Evolutionary conservation across 176 grass and related monocot genomes (phyloP).

Genomic region (Themeda triandra): DNA sequence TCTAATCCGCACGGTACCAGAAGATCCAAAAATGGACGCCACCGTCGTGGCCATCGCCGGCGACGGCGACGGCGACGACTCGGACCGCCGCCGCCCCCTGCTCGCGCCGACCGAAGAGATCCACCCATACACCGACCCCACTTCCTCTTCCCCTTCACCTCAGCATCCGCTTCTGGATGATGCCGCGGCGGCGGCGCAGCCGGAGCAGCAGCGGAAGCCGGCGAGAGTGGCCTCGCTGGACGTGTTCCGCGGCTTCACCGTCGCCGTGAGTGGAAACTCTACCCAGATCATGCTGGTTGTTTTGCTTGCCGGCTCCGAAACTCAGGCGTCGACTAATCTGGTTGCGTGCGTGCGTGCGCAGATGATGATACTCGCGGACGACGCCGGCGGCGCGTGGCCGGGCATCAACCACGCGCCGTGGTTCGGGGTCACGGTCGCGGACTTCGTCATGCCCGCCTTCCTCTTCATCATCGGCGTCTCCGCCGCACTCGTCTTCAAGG

Average conservation of each 20-base stretch:
- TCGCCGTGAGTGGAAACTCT: conserved; percentile 46
- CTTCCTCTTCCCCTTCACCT: background rate
- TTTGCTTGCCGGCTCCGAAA: background rate
- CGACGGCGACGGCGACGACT: conserved; percentile 34
- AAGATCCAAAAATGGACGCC: conserved; percentile 41
- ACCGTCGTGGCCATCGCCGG: conserved; percentile 26
- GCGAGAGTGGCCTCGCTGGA: conserved; percentile 73
- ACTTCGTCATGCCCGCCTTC: conserved; percentile 93
- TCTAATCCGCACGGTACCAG: background rate
- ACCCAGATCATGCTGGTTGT: background rate
- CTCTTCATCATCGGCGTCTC: conserved; percentile 93
- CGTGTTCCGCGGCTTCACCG: conserved; percentile 91
- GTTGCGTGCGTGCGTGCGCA: conserved; percentile 2
- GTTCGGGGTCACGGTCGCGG: conserved; percentile 88
- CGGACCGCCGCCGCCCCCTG: conserved; percentile 30
- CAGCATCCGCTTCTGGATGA: background rate
- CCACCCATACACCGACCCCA: conserved; percentile 20
- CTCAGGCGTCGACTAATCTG: background rate
- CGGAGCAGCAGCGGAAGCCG: conserved; percentile 32
- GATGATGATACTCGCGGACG: conserved; percentile 96
- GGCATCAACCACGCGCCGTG: conserved; percentile 92
- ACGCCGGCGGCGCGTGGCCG: conserved; percentile 87
- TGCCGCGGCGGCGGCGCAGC: conserved; percentile 2
- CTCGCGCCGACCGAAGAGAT: conserved; percentile 39
- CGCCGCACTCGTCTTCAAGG: conserved; percentile 87